Conservation (phyloP, 2,329 filamentous ascomycete genomes). For the Epichloe gansuensis region DNA sequence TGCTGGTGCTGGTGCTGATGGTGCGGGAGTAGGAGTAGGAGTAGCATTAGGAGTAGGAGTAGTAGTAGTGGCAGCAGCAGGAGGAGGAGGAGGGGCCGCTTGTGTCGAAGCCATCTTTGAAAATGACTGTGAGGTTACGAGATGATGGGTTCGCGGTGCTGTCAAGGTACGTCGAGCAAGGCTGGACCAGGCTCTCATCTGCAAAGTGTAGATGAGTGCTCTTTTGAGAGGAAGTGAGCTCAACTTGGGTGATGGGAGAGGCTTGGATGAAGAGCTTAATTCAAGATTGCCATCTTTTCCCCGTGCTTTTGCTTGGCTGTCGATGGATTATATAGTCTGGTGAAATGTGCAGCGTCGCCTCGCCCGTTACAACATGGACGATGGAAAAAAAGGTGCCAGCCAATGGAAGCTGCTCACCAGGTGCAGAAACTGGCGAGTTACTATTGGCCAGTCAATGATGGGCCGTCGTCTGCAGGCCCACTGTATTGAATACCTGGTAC, state of each 20-base stretch:
- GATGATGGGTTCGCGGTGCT: neutral
- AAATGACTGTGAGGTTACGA: neutral
- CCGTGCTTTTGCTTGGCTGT: neutral
- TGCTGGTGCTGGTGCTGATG: neutral
- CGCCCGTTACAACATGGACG: too few species aligned
- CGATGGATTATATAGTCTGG: too few species aligned
- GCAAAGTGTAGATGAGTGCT: neutral
- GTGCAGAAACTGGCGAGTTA: neutral
- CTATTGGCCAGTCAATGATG: slow-evolving; percentile 3
- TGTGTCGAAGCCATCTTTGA: slow-evolving; percentile 8
- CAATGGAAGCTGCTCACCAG: slow-evolving; percentile 6
- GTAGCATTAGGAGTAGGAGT: neutral
- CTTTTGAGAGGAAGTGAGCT: too few species aligned
- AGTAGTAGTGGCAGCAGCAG: neutral
- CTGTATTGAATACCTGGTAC: too few species aligned
- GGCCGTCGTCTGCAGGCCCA: neutral
- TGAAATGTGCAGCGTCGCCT: too few species aligned
- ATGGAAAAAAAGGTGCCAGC: slow-evolving; percentile 2
- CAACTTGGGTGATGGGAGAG: too few species aligned
- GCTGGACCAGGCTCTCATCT: slow-evolving; percentile 9
- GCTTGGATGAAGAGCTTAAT: neutral
- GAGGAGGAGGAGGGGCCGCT: neutral
- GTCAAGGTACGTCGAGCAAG: slow-evolving; percentile 1
- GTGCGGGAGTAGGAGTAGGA: neutral
- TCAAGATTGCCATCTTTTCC: neutral